Percentiles rank a stretch among this genome's conserved stretches.
phyloP scores from a whole-genome alignment of 2,329 filamentous ascomycete genomes.

The Hymenoscyphus occultus region DNA sequence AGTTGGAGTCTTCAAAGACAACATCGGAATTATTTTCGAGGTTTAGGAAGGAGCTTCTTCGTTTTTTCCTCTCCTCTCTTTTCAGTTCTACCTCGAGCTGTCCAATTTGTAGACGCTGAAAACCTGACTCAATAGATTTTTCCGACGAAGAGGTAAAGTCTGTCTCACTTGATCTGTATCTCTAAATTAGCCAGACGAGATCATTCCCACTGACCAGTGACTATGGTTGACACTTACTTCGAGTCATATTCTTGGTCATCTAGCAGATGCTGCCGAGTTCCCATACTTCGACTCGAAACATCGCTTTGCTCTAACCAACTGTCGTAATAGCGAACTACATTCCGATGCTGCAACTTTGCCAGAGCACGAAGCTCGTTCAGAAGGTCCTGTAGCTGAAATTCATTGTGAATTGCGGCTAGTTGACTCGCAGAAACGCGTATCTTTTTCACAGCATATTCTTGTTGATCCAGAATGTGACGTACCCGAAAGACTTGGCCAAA shows the following conservation, averaged over 20 bases:
- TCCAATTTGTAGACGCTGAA: slow-evolving; percentile 5
- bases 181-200: background rate
- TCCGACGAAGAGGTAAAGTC: background rate
- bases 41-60: background rate
- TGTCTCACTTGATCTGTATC: background rate
- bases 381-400: slow-evolving; percentile 38
- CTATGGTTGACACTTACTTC: slow-evolving; percentile 1
- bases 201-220: background rate
- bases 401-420: slow-evolving; percentile 37
- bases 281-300: background rate
- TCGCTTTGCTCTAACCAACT: slow-evolving; percentile 58
- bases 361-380: slow-evolving; percentile 53
- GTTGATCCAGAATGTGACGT: slow-evolving; percentile 57
- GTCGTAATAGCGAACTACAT: slow-evolving; percentile 64
- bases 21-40: slow-evolving; percentile 3
- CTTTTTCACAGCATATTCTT: slow-evolving; percentile 64
- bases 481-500: slow-evolving; percentile 64
- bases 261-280: slow-evolving; percentile 1
- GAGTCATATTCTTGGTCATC: slow-evolving; percentile 2
- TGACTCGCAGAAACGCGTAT: slow-evolving; percentile 49
- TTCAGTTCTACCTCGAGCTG: slow-evolving; percentile 11
- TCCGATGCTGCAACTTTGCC: slow-evolving; percentile 60
- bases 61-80: slow-evolving; percentile 5
- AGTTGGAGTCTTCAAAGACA: slow-evolving; percentile 10
- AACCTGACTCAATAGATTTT: background rate